phyloP scores from a whole-genome alignment of 805 yeast species.

The Candida endomychidarum region DNA sequence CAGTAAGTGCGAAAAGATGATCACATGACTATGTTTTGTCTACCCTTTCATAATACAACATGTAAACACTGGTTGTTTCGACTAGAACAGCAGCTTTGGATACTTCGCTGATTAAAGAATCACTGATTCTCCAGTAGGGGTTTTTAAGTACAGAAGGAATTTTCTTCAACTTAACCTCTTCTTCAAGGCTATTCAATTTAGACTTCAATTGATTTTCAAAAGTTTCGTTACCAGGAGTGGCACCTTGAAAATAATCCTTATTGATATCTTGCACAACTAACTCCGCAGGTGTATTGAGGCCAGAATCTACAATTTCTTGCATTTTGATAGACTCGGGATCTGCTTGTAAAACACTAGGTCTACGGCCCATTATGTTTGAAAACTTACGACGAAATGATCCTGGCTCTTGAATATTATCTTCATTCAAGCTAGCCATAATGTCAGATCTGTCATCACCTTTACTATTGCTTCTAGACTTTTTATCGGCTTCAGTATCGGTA shows the following conservation, averaged over 20 bases:
- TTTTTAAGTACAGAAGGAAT: conserved; percentile 53
- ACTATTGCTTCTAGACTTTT: conserved; percentile 9
- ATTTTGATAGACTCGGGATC: conserved; percentile 34
- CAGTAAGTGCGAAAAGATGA: no score
- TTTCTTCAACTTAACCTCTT: conserved; percentile 44
- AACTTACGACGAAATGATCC: conserved; percentile 35
- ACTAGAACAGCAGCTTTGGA: conserved; percentile 54
- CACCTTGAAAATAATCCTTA: conserved; percentile 26
- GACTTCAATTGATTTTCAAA: conserved; percentile 13
- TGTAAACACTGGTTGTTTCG: conserved; percentile 77
- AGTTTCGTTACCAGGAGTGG: conserved; percentile 3
- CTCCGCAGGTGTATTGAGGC: conserved; percentile 43
- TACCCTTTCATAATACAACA: conserved; percentile 75
- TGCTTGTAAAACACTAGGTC: conserved; percentile 41
- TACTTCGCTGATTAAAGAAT: conserved; percentile 65
- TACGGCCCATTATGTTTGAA: conserved; percentile 42
- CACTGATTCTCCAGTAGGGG: conserved; percentile 88
- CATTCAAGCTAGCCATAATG: conserved; percentile 15
- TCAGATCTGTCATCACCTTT: conserved; percentile 14
- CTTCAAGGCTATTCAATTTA: conserved; percentile 9
- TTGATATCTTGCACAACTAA: conserved; percentile 33
- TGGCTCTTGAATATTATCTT: conserved; percentile 20
- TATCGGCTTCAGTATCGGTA: background rate
- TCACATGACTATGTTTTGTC: conserved; percentile 22
- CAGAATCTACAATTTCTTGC: conserved; percentile 40